Percentiles rank a stretch among this genome's conserved stretches.
These are phyloP conservation scores for Candida sakaeoensis DNA, from an alignment of 805 yeast species.

Conservation along the genomic window DNA sequence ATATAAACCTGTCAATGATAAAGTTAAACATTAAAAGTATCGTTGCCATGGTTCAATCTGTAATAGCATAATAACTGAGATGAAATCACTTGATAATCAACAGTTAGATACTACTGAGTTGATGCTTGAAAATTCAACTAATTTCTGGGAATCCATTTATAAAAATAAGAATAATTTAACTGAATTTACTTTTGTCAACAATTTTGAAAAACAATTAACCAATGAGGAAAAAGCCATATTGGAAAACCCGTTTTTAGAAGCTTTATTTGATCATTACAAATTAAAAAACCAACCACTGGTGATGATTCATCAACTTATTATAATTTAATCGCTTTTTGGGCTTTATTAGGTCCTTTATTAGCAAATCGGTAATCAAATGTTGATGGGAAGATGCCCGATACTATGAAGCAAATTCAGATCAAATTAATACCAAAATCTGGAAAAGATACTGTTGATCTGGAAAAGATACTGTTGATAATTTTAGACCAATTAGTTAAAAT, in stretches of 20 bases:
- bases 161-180: not conserved
- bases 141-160: not conserved
- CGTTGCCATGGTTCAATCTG: not conserved
- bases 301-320: not conserved
- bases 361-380: constrained; percentile 1
- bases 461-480: not conserved
- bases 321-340: not conserved
- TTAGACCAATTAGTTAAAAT: not conserved
- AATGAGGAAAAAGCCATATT: not conserved
- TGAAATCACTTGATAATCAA: not conserved
- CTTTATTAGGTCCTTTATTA: not conserved
- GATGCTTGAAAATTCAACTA: not conserved
- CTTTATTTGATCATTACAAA: not conserved
- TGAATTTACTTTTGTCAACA: not conserved
- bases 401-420: not conserved
- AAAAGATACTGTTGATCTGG: no score
- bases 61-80: not conserved
- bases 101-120: not conserved
- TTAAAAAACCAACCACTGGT: constrained; percentile 2
- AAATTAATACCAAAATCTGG: constrained; percentile 3
- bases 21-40: not conserved
- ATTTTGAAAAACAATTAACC: not conserved
- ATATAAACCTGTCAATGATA: not conserved
- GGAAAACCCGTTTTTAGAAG: not conserved
- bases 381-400: not conserved